Conservation (phyloP, 2,329 filamentous ascomycete genomes). For the Aspergillus fumigatus region DNA sequence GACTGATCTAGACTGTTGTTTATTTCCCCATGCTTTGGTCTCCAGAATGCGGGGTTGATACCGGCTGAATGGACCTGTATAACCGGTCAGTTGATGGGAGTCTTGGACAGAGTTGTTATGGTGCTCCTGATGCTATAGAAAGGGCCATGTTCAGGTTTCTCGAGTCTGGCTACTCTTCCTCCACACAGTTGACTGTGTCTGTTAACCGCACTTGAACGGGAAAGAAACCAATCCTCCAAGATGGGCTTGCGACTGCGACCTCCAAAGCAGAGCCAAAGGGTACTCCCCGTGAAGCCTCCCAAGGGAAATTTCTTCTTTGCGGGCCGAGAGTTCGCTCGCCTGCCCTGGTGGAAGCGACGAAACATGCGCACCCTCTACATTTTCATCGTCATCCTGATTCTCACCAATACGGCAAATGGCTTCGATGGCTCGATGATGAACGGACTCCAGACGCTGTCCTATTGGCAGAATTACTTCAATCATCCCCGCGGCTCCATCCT, state of each 20-base stretch:
- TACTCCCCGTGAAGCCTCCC: slow-evolving; percentile 14
- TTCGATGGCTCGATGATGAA: slow-evolving; percentile 33
- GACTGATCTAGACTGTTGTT: too few species aligned
- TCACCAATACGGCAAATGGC: slow-evolving; percentile 31
- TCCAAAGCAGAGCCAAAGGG: slow-evolving; percentile 6
- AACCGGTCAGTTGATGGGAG: neutral
- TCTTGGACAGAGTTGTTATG: neutral
- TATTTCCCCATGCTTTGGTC: neutral
- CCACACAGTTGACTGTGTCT: neutral
- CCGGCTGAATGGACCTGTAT: neutral
- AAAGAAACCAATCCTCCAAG: neutral
- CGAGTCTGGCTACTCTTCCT: too few species aligned
- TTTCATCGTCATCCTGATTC: slow-evolving; percentile 26
- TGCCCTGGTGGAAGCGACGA: slow-evolving; percentile 24
- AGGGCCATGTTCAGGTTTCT: neutral
- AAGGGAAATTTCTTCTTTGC: slow-evolving; percentile 25
- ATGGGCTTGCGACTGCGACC: slow-evolving; percentile 11
- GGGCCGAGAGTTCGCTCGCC: slow-evolving; percentile 20
- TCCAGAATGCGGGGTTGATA: neutral
- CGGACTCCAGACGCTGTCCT: slow-evolving; percentile 22
- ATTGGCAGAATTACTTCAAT: slow-evolving; percentile 22
- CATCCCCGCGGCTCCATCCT: slow-evolving; percentile 17
- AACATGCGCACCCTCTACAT: slow-evolving; percentile 29
- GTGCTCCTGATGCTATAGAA: neutral
- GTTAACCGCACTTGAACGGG: neutral